Conservation (phyloP, 2,329 filamentous ascomycete genomes). For the Cordyceps militaris region DNA sequence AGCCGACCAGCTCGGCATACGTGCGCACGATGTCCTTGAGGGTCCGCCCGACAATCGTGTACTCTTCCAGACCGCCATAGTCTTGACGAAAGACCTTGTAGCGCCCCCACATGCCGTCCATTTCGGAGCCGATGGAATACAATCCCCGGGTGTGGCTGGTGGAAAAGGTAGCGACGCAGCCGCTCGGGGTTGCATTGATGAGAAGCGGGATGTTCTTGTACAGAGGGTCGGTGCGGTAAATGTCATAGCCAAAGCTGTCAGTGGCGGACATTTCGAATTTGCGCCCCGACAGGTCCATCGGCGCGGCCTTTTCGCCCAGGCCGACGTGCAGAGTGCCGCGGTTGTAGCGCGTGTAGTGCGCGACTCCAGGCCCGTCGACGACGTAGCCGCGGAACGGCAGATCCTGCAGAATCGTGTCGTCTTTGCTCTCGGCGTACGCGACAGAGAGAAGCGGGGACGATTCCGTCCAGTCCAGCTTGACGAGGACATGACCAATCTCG, state of each 20-base stretch:
- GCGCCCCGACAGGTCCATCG: conserved; percentile 63
- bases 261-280: conserved; percentile 61
- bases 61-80: conserved; percentile 65
- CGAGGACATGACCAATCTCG: conserved; percentile 40
- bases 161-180: conserved; percentile 61
- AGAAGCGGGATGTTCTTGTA: conserved; percentile 72
- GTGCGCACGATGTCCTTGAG: conserved; percentile 57
- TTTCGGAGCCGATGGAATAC: conserved; percentile 62
- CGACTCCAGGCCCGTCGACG: conserved; percentile 52
- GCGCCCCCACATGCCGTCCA: conserved; percentile 68
- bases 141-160: conserved; percentile 57
- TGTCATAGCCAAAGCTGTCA: conserved; percentile 68
- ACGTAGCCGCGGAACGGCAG: conserved; percentile 59
- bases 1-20: conserved; percentile 62
- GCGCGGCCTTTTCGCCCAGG: conserved; percentile 64
- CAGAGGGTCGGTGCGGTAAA: conserved; percentile 61
- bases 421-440: conserved; percentile 35
- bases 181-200: conserved; percentile 58
- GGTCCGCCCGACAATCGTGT: conserved; percentile 59
- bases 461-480: conserved; percentile 51
- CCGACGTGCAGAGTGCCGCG: conserved; percentile 59
- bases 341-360: conserved; percentile 59
- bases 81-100: conserved; percentile 71
- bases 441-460: conserved; percentile 50
- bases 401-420: conserved; percentile 53